Base-by-base conservation (phyloP, 2,329 filamentous ascomycete genomes). In the Colletotrichum sidae region DNA sequence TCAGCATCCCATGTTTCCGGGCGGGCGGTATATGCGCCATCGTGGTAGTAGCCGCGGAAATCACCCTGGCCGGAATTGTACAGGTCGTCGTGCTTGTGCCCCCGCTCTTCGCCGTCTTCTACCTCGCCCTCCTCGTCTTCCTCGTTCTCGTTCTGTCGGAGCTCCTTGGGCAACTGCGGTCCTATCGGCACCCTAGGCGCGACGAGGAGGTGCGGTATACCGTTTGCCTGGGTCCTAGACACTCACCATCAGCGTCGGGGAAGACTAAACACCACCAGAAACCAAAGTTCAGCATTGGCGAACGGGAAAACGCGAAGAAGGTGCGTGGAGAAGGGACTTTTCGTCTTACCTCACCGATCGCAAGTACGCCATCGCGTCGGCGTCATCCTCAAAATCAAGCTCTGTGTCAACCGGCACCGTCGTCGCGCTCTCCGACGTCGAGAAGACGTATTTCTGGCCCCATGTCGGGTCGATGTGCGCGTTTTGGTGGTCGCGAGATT, bases 21-120 rank as follows among this genome's bases (percentile, higher is more conserved):
- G 3, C 84, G 81, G 4, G 89, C 91, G 33, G 90, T 87, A 75
- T 93, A 97, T 42, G 92, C 91, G 53, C 93, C 94, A 70, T 97
- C 92, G 13, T 88, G 81, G 74, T 92, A 96, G 72, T 88, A 90
- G 10, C 90, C 91, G 60, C 85, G 79, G 25, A 82, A 79, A 71
- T 90, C 86, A 57, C 84, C 83, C 17, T 77, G 68, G 6, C 82
- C 82, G 61, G 80, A 74, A 8, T 81, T 72, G 71, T 88, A 88
- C 46, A 85, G 81, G 38, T 73, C 75, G 55, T 77, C 75, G 64
- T 84, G 80, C 4, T 75, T 57, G 13, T 69, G 34, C n/a, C 74
- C 71, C 25, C 4, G 25, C 9, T 77, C 74, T 8, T 69, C 69
- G 9, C 74, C 72, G 17, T 69, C 65, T 35, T 77, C 71, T 15